A percentile compares a stretch with the other conserved stretches of the same genome.
phyloP scores from a whole-genome alignment of 305 asterid genomes.

The Fraxinus nigra region DNA sequence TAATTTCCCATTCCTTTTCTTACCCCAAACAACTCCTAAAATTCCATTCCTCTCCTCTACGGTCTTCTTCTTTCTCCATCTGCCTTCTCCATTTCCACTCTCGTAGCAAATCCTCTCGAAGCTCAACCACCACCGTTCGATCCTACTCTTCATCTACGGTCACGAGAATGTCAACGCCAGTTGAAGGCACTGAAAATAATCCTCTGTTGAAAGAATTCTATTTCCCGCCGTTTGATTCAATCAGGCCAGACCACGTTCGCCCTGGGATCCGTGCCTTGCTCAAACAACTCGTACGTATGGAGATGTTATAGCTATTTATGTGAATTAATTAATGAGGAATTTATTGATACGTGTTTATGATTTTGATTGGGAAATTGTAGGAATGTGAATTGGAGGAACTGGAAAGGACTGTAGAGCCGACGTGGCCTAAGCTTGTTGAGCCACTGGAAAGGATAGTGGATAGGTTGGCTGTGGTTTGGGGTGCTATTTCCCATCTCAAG shows the following conservation, averaged over 20 bases:
- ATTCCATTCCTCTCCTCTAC: slow-evolving; percentile 62
- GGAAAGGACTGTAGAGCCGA: slow-evolving; percentile 83
- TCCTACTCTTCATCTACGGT: too few relatives aligned
- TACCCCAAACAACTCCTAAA: slow-evolving; percentile 30
- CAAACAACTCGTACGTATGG: slow-evolving; percentile 48
- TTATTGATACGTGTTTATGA: neutral
- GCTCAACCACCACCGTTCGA: too few relatives aligned
- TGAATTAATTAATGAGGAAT: neutral
- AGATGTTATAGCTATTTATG: neutral
- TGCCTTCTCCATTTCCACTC: slow-evolving; percentile 38
- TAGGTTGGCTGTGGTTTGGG: slow-evolving; percentile 77
- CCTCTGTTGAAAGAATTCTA: slow-evolving; percentile 74
- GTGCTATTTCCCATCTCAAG: slow-evolving; percentile 88
- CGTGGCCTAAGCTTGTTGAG: slow-evolving; percentile 94
- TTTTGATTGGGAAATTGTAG: slow-evolving; percentile 36
- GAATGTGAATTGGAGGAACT: slow-evolving; percentile 67
- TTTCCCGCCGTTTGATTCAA: slow-evolving; percentile 82
- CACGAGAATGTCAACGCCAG: neutral
- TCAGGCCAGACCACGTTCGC: slow-evolving; percentile 78
- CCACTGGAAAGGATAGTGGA: slow-evolving; percentile 81
- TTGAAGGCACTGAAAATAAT: slow-evolving; percentile 29
- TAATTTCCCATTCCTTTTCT: neutral
- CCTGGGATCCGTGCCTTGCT: slow-evolving; percentile 83
- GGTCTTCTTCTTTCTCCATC: slow-evolving; percentile 72
- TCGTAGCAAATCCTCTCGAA: neutral